Evolutionary conservation across 805 yeast species (phyloP), one percentile per base, ranked within the genome.

Genomic region (Candida namnaoensis): DNA sequence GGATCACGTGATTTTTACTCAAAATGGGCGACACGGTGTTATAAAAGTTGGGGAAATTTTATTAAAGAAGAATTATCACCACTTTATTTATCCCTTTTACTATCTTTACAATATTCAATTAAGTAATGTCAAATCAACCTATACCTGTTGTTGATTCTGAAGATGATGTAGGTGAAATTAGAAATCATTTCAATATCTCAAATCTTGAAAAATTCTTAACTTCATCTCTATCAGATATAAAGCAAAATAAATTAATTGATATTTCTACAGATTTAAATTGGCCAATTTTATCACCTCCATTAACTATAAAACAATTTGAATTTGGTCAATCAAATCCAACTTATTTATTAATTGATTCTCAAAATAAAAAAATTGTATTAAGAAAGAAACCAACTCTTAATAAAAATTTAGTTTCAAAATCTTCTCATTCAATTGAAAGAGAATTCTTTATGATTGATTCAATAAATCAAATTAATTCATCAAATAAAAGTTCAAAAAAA

Each of bases 321-420:
- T 76, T 72, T 53, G 85, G 85, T 13, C 85, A 78, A 54, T 72
- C 80, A 1, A 78, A 78, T 51, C 85, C 84, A 11, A 76, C 82
- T 1, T 78, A 76, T 51, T 65, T 73, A 27, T 41, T 77, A 25
- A 57, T 53, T 2, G 80, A 75, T 46, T 52, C 63, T 2, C 45
- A 46, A 5, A 66, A 66, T 1, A 58, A 53, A 27, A 58, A 64
- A 35, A 69, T 65, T 41, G 83, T 78, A 3, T 62, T 78, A 39
- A 61, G 85, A 42, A 64, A 78, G 47, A 78, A 78, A 51, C 85
- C 85, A 1, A 65, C 71, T 7, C 56, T 72, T 3, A 74, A 72
- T 47, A 63, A 63, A 32, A 62, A 70, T 43, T 60, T 78, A 37
- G 69, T 76, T 14, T 69, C 78, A 14, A 70, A 65, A 47, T 66